Base-by-base conservation (phyloP, 768 basidiomycete species). In the Myochromella boudieri region DNA sequence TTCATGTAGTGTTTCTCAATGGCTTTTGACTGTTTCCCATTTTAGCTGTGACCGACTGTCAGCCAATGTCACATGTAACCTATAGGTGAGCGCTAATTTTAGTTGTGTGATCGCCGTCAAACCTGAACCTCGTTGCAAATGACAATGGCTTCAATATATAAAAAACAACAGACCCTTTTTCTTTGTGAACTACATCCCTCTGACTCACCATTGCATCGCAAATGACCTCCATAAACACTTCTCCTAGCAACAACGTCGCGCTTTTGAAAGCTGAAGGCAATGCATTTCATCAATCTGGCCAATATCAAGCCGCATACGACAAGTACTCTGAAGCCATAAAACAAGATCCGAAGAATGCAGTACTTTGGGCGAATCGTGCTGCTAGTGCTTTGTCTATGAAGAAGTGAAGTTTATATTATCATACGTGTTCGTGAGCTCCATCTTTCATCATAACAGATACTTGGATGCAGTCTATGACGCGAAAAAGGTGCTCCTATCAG, bases 361-460 rank as follows among this genome's bases (percentile, higher is more conserved):
- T 77, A 4, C 57, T 75, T 14, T 74, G 68, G 49, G 65, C 69
- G 18, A 78, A 77, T 55, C 69, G 75, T 12, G 72, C 75, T 3
- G 75, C 74, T n/a, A 66, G 66, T 41, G 58, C 57, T 28, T 46
- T 71, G 26, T 61, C 59, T 1, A 51, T 74, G 59, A 67, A 68
- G 46, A 64, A 61, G 73, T 72, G 27, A 32, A 57, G 34, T 14
- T 28, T 22, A n/a, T n/a, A n/a, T n/a, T n/a, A n/a, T 25, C 44
- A 36, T 1, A 3, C 6, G 6, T 25, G 36, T 24, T 17, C 12
- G 12, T 28, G 3, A 20, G 9, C 9, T 22, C 27, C 15, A 29
- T 15, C 27, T n/a, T 8, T 15, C 22, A 31, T 26, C 11, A n/a
- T 24, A 15, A 12, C 6, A 70, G 64, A 45, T 69, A 62, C 37